Base-by-base conservation (phyloP, 768 basidiomycete species). In the Kwoniella botswanensis region DNA sequence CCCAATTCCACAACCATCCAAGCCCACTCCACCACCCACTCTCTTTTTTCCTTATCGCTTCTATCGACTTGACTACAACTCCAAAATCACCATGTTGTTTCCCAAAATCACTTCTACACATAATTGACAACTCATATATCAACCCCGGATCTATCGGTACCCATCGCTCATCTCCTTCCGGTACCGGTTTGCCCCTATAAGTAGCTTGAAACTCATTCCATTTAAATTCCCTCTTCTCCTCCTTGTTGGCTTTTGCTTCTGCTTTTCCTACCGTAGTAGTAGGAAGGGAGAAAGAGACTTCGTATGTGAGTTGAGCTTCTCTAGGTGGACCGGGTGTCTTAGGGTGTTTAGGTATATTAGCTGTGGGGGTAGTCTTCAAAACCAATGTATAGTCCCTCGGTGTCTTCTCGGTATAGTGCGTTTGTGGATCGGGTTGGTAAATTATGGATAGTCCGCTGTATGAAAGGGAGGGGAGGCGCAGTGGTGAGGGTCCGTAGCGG, bases 81-180 rank as follows among this genome's bases (percentile, higher is more conserved):
- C 77, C 79, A 68, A 83, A 84, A 17, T 79, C 75, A 11, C 84
- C 84, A 21, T 79, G 68, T 71, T 84, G 83, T 42, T 81, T 75
- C 29, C 82, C 83, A 68, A 84, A 84, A 21, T 68, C 80, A 64
- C 81, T 82, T 26, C 84, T 71, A 67, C 83, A 84, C 84, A 84
- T 84, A 35, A 84, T 54, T 22, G 79, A 78, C 24, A 84, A 29
- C 72, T 84, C 84, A 52, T 74, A 77, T 2, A 84, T 80, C 55
- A 66, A 63, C 18, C 70, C 74, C 12, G 77, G 67, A 58, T 82
- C 73, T 21, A 84, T 69, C 0, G 78, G 79, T 18, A 73, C 65
- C 61, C 75, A 82, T 66, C 71, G 46, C 26, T 76, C 75, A 60
- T 83, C 81, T 2, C 57, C 67, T 15, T 60, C 52, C 0, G 67